Conservation (phyloP, 306 rosid species). For the Fragaria nilgerrensis region DNA sequence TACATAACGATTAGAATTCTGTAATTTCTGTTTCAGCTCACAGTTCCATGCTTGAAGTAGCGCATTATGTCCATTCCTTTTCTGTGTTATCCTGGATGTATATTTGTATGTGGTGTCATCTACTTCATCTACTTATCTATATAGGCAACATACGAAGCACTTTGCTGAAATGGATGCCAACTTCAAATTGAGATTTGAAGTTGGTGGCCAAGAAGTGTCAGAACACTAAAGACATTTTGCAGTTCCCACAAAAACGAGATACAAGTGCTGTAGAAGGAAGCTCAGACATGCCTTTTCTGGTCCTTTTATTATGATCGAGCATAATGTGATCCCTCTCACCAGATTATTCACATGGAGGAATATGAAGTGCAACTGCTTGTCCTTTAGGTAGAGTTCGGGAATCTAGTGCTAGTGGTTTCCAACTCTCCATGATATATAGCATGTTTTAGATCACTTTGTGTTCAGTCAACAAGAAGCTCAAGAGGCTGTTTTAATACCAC, state of each 20-base stretch:
- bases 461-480: conserved; percentile 4
- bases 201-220: background rate
- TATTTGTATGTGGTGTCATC: background rate
- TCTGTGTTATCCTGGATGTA: background rate
- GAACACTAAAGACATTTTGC: background rate
- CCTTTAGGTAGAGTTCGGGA: background rate
- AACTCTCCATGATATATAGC: background rate
- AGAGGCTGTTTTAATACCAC: background rate
- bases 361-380: background rate
- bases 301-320: background rate
- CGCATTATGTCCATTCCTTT: background rate
- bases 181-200: background rate
- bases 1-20: background rate
- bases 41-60: background rate
- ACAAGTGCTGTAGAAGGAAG: background rate
- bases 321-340: conserved; percentile 19
- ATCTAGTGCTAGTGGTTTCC: conserved; percentile 9
- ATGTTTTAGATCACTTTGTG: background rate
- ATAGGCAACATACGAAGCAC: background rate
- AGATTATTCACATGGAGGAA: background rate
- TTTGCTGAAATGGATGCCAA: background rate
- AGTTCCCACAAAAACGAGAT: background rate
- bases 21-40: background rate
- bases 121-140: background rate
- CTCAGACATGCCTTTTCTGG: background rate